Conservation (phyloP, 306 rosid species). For the Astragalus glycyphyllos region DNA sequence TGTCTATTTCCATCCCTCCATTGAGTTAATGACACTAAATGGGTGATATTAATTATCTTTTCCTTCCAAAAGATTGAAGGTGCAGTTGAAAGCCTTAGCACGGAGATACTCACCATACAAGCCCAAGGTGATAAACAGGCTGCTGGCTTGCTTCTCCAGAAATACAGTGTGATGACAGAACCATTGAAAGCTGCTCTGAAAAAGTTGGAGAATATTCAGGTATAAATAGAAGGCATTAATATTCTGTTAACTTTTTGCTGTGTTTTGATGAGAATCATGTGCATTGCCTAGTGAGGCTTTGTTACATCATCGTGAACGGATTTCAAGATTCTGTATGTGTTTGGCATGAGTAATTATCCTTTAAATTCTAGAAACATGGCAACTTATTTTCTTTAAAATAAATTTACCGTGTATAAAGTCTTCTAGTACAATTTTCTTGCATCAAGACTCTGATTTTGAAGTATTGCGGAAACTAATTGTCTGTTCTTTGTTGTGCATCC, state of each 20-base stretch:
- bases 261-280: conserved; percentile 2
- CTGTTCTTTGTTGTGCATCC: conserved; percentile 14
- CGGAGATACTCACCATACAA: conserved; percentile 89
- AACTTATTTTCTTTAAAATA: neutral
- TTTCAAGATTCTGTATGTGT: neutral
- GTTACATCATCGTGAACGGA: conserved; percentile 4
- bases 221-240: conserved; percentile 35
- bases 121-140: conserved; percentile 92
- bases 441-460: neutral
- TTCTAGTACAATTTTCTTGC: conserved; percentile 13
- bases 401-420: neutral
- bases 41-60: conserved; percentile 18
- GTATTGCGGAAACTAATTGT: conserved; percentile 28
- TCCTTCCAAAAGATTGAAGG: conserved; percentile 64
- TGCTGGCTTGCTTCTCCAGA: conserved; percentile 76
- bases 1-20: conserved; percentile 25
- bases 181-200: conserved; percentile 70
- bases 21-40: conserved; percentile 16
- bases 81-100: conserved; percentile 86
- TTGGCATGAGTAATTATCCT: too few species aligned
- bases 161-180: conserved; percentile 58
- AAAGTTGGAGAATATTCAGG: conserved; percentile 82
- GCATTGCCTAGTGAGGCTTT: conserved; percentile 3
- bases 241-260: conserved; percentile 19
- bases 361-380: neutral